Conservation (phyloP, 305 asterid species). For the Fraxinus nigra region DNA sequence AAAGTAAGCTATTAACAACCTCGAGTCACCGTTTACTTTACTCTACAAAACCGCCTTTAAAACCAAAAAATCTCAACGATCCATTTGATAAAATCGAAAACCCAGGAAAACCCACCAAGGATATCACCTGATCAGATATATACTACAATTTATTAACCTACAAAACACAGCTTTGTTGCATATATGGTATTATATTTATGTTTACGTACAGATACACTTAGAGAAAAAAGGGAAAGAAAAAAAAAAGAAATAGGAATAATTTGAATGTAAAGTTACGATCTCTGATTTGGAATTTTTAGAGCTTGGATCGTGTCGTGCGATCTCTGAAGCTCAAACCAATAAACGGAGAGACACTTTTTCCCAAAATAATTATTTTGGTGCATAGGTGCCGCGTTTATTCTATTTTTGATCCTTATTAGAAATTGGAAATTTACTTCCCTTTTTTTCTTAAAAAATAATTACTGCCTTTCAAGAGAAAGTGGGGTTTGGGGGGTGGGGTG, state of each 20-base stretch:
- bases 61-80: slow-evolving; percentile 29
- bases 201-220: slow-evolving; percentile 34
- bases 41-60: slow-evolving; percentile 11
- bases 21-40: slow-evolving; percentile 36
- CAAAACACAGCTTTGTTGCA: slow-evolving; percentile 18
- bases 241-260: not conserved
- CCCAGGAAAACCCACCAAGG: slow-evolving; percentile 18
- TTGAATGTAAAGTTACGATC: slow-evolving; percentile 25
- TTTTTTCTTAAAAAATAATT: not conserved
- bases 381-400: slow-evolving; percentile 52
- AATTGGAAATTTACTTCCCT: not conserved
- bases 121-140: slow-evolving; percentile 32
- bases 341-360: slow-evolving; percentile 36
- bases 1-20: slow-evolving; percentile 18
- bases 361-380: slow-evolving; percentile 35
- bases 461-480: not conserved
- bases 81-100: slow-evolving; percentile 18
- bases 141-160: slow-evolving; percentile 41
- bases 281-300: slow-evolving; percentile 30
- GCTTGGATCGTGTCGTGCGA: slow-evolving; percentile 45
- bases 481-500: not conserved
- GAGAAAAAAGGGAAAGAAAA: not conserved
- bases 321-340: slow-evolving; percentile 50
- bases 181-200: slow-evolving; percentile 18
- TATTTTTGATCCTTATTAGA: not conserved